Evolutionary conservation across 371 early-diverging fungal genomes (phyloP).

Genomic region (Mortierella sp.): DNA sequence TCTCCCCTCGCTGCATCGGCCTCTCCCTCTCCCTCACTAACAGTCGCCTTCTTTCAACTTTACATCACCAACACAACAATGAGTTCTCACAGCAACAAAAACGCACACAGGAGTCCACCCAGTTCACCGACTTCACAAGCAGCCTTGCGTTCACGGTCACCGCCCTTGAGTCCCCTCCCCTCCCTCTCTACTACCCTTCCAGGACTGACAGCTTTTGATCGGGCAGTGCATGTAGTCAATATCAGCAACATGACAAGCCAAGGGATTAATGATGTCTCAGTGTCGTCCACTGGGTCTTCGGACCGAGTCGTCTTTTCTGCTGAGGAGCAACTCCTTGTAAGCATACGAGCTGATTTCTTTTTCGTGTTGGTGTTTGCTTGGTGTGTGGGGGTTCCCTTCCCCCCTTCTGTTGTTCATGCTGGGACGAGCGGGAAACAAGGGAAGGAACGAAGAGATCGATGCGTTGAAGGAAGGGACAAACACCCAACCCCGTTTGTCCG

Average conservation of each 20-base stretch:
- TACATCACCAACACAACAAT: background rate
- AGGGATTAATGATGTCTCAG: background rate
- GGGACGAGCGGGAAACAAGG: background rate
- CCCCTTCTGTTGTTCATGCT: background rate
- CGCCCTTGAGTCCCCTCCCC: conserved; percentile 33
- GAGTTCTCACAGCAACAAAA: background rate
- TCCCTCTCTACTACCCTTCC: conserved; percentile 39
- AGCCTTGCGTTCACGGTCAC: conserved; percentile 40
- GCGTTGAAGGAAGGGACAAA: background rate
- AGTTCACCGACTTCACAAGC: conserved; percentile 31
- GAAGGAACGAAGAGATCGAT: background rate
- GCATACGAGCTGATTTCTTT: background rate
- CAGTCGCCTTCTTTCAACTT: background rate
- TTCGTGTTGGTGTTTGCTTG: background rate
- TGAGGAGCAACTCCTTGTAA: conserved; percentile 47
- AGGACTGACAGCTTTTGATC: conserved; percentile 45
- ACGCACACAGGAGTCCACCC: conserved; percentile 7
- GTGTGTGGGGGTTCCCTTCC: background rate
- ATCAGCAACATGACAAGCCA: conserved; percentile 34
- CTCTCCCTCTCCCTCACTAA: background rate
- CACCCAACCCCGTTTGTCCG: background rate
- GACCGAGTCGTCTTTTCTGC: conserved; percentile 38
- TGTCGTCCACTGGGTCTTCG: background rate
- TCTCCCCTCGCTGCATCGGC: background rate
- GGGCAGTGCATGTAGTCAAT: conserved; percentile 52